Evolutionary conservation across 2,329 filamentous ascomycete species (phyloP), one percentile per base, ranked within the genome.

Genomic region (Chlorencoelia australis): DNA sequence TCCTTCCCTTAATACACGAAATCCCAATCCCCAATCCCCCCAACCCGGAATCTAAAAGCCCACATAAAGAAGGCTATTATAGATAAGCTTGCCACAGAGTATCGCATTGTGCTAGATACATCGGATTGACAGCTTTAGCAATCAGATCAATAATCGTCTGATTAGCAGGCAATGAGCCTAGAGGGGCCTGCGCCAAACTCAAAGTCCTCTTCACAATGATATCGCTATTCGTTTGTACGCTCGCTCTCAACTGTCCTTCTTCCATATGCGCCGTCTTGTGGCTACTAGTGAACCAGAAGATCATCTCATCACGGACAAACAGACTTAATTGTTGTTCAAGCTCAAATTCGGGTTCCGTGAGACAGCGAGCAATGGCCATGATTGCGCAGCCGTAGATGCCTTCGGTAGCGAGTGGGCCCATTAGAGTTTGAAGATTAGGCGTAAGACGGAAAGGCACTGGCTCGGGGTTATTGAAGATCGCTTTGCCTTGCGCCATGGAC

Each of bases 71-170:
- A 30, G 2, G 16, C 14, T 27, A 42, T 62, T 68, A 96, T 55
- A 96, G 65, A 66, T 94, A 98, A 16, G 86, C 81, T 89, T 96
- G 96, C 87, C 91, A 99, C 51, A 98, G 65, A 40, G 88, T 79
- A 67, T 98, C 91, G 54, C 83, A 88, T 60, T 84, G 75, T 29
- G 82, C 80, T 61, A 99, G 60, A 58, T 91, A 87, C 65, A 84
- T 78, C 1, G 91, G 91, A 61, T 94, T 93, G 11, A 94, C 88
- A 1, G 89, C 87, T 64, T 81, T 82, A n/a, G 83, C 83, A 44
- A 98, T 82, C 44, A 93, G 64, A 62, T 99, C 91, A 54, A 98
- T 89, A 19, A 94, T 86, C 26, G 89, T 96, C 69, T 99, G 91
- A 60, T 94, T 94, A 16, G 89, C 89, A 5, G 91, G 91, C 49